These are phyloP conservation scores for Scheffersomyces spartinae DNA, from an alignment of 805 yeast species.

Conservation along the genomic window DNA sequence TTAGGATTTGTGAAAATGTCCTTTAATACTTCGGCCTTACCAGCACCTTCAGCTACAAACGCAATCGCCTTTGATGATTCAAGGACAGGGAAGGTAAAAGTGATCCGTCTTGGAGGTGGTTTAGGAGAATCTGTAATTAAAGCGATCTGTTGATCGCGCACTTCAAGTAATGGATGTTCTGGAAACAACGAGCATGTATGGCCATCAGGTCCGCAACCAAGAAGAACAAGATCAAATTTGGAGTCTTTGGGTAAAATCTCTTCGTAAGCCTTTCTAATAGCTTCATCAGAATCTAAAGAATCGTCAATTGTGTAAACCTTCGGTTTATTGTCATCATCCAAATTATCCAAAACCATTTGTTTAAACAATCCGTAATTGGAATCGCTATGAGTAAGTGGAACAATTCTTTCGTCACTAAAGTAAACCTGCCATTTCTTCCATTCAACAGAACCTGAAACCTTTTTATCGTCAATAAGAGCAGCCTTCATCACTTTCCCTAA, in stretches of 20 bases:
- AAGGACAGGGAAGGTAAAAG: constrained; percentile 74
- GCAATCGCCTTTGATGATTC: constrained; percentile 43
- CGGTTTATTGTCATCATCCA: constrained; percentile 37
- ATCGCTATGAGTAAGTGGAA: constrained; percentile 70
- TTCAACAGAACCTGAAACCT: constrained; percentile 31
- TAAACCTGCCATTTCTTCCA: constrained; percentile 75
- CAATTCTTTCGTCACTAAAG: constrained; percentile 87
- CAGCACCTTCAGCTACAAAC: constrained; percentile 84
- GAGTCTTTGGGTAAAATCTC: constrained; percentile 36
- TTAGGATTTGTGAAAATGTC: constrained; percentile 50
- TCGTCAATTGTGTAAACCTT: constrained; percentile 58
- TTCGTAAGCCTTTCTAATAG: constrained; percentile 56
- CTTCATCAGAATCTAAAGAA: constrained; percentile 33
- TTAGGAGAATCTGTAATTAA: constrained; percentile 77
- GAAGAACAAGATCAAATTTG: constrained; percentile 52
- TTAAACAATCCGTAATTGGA: constrained; percentile 80
- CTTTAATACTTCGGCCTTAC: constrained; percentile 62
- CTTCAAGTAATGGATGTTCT: constrained; percentile 57
- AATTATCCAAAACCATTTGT: constrained; percentile 41
- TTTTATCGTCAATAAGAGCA: constrained; percentile 52
- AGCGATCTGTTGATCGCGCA: constrained; percentile 41
- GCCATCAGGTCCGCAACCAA: constrained; percentile 95
- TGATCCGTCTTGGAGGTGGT: constrained; percentile 88
- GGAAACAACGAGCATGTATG: constrained; percentile 93
- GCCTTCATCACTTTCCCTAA: constrained; percentile 59